Percentiles rank a stretch among this genome's conserved stretches.
Conservation (phyloP, 768 basidiomycete genomes). For the Infundibulicybe gibba region DNA sequence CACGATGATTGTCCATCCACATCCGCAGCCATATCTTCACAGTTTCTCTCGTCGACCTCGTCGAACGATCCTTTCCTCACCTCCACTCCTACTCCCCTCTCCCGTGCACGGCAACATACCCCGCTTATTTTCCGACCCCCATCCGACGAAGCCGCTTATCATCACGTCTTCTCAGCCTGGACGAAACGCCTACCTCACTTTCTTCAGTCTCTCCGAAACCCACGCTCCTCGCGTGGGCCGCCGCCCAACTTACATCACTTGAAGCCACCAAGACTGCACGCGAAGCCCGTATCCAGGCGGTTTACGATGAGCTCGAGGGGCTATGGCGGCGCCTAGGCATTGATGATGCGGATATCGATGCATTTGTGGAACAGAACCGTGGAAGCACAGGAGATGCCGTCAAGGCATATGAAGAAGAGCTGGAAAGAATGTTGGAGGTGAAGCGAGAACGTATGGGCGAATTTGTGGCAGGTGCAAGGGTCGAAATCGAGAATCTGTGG, state of each 20-base stretch:
- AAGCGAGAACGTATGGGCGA: conserved; percentile 84
- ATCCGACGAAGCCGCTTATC: conserved; percentile 43
- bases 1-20: conserved; percentile 39
- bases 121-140: conserved; percentile 31
- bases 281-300: conserved; percentile 83
- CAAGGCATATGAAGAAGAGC: conserved; percentile 82
- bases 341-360: conserved; percentile 76
- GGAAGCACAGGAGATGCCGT: conserved; percentile 80
- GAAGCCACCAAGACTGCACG: conserved; percentile 71
- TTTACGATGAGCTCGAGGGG: conserved; percentile 91
- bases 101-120: conserved; percentile 30
- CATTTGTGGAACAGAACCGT: conserved; percentile 84
- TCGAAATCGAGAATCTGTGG: conserved; percentile 81
- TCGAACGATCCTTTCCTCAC: conserved; percentile 45
- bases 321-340: conserved; percentile 89
- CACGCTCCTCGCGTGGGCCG: conserved; percentile 72
- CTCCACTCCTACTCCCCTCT: conserved; percentile 48
- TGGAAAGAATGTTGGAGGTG: conserved; percentile 85
- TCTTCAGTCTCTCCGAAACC: conserved; percentile 65
- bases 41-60: conserved; percentile 22
- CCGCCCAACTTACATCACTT: conserved; percentile 51
- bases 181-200: conserved; percentile 43
- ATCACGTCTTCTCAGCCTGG: conserved; percentile 53
- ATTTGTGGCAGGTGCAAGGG: conserved; percentile 79
- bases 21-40: conserved; percentile 16